Conservation (phyloP, 371 early-diverging fungal species). For the Thermomucor indicae-seudaticae region DNA sequence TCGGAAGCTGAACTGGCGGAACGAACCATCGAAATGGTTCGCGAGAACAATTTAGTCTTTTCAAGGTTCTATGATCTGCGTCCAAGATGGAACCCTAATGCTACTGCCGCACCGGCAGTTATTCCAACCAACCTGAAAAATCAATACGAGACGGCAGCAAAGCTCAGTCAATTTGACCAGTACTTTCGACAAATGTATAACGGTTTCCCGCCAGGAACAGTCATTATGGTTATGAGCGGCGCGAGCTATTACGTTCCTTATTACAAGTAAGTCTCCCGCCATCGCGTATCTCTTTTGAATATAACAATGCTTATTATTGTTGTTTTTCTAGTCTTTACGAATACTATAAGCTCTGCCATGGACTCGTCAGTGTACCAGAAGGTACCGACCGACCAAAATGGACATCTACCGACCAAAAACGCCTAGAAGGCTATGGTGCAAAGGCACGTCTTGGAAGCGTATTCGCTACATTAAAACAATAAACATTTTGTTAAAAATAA, state of each 20-base stretch:
- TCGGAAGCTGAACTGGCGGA: slow-evolving; percentile 27
- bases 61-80: slow-evolving; percentile 13
- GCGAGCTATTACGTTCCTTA: slow-evolving; percentile 41
- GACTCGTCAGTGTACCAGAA: background rate
- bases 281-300: background rate
- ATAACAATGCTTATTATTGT: background rate
- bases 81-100: background rate
- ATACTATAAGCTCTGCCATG: background rate
- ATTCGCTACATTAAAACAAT: background rate
- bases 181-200: slow-evolving; percentile 36
- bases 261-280: slow-evolving; percentile 18
- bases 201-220: slow-evolving; percentile 37
- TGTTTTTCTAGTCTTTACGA: background rate
- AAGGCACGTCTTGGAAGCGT: background rate
- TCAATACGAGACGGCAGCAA: slow-evolving; percentile 1
- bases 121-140: background rate
- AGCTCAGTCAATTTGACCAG: slow-evolving; percentile 25
- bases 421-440: background rate
- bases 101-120: slow-evolving; percentile 2
- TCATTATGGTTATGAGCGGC: slow-evolving; percentile 48
- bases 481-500: no score
- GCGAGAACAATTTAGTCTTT: slow-evolving; percentile 23
- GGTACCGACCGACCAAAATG: background rate
- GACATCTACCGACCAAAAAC: background rate
- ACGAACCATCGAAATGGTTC: slow-evolving; percentile 14